Evolutionary conservation across 257 asterid species (phyloP), one percentile per base, ranked within the genome.

Genomic region (Solanum peruvianum): DNA sequence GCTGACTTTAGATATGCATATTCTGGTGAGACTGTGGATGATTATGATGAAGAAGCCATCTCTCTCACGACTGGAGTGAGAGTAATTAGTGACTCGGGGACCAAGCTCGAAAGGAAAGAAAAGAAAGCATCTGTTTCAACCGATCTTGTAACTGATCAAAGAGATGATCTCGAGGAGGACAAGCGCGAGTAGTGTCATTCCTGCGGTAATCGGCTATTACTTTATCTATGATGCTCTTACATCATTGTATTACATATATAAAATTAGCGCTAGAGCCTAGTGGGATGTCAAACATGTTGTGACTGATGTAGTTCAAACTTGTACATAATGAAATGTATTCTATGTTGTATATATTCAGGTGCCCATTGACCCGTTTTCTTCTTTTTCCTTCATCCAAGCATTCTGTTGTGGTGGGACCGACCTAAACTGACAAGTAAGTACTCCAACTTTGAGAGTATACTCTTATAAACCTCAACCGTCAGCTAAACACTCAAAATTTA

Each of bases 111-210:
- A 82, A 88, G 91, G 69, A 91, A 91, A 83, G 93, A 89, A 56
- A 89, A 64, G 87, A 89, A 66, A 77, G 87, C 86, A 1, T 78
- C 85, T 62, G 77, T 86, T 25, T 52, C 86, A 42, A 80, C 84
- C 3, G 93, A 87, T 47, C 85, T 85, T 83, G 52, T 25, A 33
- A 31, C 58, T 25, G 89, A 58, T 39, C 77, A 33, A 58, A 75
- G 87, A 82, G 90, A 87, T 86, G 91, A 91, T 25, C 49, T 69
- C 4, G 88, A 89, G 88, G 93, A 88, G 91, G 91, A 89, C 89
- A 91, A 88, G 87, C 77, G 73, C 35, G 90, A 88, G 67, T 91
- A 90, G 88, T 27, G 62, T 82, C 16, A 82, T 62, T 12, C 41
- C 66, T 16, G 12, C 7, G 39, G 44, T 33, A 81, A 81, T 9